phyloP scores from a whole-genome alignment of 768 basidiomycete genomes.

The Tulasnella sp. region DNA sequence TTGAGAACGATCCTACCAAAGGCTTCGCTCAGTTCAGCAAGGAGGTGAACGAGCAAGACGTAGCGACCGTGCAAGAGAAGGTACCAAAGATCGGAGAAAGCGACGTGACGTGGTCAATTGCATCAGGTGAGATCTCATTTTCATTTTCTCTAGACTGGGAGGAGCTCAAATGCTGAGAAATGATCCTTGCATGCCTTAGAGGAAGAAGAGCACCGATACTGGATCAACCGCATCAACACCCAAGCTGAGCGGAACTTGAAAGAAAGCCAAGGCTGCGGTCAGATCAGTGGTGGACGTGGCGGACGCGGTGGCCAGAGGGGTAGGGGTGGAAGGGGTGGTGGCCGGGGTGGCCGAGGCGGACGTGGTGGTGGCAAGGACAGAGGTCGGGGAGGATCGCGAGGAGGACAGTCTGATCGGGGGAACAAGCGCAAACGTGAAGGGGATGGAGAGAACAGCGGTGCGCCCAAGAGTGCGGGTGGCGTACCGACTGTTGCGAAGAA shows the following conservation, averaged over 20 bases:
- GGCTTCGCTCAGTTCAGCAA: constrained; percentile 51
- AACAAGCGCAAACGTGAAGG: constrained; percentile 14
- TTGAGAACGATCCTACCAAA: constrained; percentile 27
- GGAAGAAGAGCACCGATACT: constrained; percentile 21
- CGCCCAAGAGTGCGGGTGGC: neutral
- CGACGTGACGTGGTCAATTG: constrained; percentile 44
- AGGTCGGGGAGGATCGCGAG: neutral
- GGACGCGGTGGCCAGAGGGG: constrained; percentile 17
- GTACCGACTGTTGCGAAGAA: too few relatives aligned
- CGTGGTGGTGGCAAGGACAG: constrained; percentile 9
- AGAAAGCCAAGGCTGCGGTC: constrained; percentile 6
- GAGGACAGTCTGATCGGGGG: neutral
- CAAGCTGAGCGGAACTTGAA: constrained; percentile 17
- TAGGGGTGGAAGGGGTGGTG: constrained; percentile 19
- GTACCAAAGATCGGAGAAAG: constrained; percentile 29
- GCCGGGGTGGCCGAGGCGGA: constrained; percentile 17
- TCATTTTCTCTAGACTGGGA: neutral
- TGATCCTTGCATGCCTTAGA: constrained; percentile 8
- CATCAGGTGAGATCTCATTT: constrained; percentile 18
- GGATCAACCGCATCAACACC: constrained; percentile 20
- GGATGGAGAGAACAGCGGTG: neutral
- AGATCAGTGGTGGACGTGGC: constrained; percentile 16
- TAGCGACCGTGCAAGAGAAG: constrained; percentile 45
- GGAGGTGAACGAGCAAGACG: constrained; percentile 53
- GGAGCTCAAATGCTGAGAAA: too few relatives aligned